Base-by-base conservation (phyloP, 2,329 filamentous ascomycete species). In the Didymella pomorum region DNA sequence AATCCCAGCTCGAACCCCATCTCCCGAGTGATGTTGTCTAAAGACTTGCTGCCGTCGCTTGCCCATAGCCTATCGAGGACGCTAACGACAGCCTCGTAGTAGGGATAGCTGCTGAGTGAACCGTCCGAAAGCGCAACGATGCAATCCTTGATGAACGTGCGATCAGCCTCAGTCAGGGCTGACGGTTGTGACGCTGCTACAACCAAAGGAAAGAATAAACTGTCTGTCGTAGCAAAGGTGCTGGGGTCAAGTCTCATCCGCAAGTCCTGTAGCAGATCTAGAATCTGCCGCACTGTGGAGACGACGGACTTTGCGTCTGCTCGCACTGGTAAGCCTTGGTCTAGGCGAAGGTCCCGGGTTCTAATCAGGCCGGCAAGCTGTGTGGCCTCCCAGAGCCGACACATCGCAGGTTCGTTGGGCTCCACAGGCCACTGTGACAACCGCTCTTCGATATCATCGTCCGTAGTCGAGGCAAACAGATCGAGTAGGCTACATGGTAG, bases 401-500 rank as follows among this genome's bases (percentile, higher is more conserved):
- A 52, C 49, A 49, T 49, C 1, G 35, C 48, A n/a, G 52, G 39
- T 23, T 60, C 58, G 9, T 25, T 21, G 6, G 31, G 42, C 23
- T 56, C 52, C 4, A 48, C 48, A 5, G 52, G 37, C 58, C 58
- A 60, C 14, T 53, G 48, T 20, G 52, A 39, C 21, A 60, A 16
- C 1, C 47, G 57, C 10, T 56, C 46, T 26, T 60, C 57, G 21
- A 56, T 47, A 16, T 49, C 48, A 4, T 46, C 7, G 21, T 56
- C 52, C 11, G 48, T 25, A 3, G n/a, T 23, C 2, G 52, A 60
- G 18, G 57, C 52, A 20, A 60, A 25, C 2, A 60, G 3, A 35
- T 60, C 47, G 16, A 60, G n/a, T 16, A 60, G 20, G 16, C 57
- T 60, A 16, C 57, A 45, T 4, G 57, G 57, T 18, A 60, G 11